phyloP scores from a whole-genome alignment of 805 yeast genomes.

The Dipodascus geniculatus region DNA sequence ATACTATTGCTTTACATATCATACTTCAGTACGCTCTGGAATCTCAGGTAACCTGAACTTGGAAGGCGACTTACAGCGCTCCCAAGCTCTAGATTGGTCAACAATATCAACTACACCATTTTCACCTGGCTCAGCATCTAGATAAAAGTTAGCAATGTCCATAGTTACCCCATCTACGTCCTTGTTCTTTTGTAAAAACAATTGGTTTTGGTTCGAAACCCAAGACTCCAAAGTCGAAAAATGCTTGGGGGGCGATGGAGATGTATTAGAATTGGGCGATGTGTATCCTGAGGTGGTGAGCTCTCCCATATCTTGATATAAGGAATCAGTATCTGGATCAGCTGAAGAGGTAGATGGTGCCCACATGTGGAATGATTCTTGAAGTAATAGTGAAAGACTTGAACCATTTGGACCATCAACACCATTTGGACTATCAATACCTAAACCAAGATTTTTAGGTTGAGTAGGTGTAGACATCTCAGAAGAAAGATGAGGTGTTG shows the following conservation, averaged over 20 bases:
- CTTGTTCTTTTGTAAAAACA: not conserved
- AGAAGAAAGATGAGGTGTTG: not conserved
- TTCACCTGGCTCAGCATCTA: not conserved
- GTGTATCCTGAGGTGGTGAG: not conserved
- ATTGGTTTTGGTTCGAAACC: not conserved
- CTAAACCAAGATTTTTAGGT: not conserved
- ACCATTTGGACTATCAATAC: not conserved
- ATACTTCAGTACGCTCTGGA: not conserved
- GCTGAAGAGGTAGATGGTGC: not conserved
- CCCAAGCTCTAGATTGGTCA: not conserved
- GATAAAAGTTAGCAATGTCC: not conserved
- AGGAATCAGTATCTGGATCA: not conserved
- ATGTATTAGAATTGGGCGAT: not conserved
- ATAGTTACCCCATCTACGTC: not conserved
- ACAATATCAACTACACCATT: not conserved
- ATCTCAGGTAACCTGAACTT: not conserved
- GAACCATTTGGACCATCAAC: too few species aligned
- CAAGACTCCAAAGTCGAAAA: not conserved
- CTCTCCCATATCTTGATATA: not conserved
- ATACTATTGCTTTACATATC: not conserved
- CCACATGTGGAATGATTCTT: conserved; percentile 1
- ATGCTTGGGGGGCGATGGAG: not conserved
- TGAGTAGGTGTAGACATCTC: not conserved
- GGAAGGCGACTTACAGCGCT: not conserved
- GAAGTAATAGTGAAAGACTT: not conserved